Evolutionary conservation across 352 stramenopile species (phyloP).

Genomic region (Pythium brachiatum): DNA sequence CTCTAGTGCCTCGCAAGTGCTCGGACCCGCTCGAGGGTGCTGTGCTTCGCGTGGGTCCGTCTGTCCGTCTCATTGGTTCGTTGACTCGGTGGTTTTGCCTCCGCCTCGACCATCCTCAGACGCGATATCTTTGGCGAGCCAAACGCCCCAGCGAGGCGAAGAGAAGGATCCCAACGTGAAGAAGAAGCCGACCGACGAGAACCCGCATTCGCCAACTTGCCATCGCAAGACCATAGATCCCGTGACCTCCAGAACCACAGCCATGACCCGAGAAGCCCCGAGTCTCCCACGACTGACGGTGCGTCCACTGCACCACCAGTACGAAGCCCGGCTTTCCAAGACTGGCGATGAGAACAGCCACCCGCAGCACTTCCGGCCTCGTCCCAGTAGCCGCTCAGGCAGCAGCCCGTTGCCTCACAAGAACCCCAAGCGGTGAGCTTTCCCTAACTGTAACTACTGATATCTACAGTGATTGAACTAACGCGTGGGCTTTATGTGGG

Average conservation of each 20-base stretch:
- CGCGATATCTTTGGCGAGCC: constrained; percentile 25
- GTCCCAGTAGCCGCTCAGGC: constrained; percentile 20
- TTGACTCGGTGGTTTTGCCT: constrained; percentile 18
- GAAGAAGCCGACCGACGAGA: neutral
- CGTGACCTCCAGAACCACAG: neutral
- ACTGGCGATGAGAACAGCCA: constrained; percentile 19
- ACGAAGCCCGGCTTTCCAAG: constrained; percentile 32
- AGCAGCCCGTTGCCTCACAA: constrained; percentile 40
- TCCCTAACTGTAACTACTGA: neutral
- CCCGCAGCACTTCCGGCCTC: constrained; percentile 13
- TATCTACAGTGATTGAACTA: neutral
- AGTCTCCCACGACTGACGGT: constrained; percentile 16
- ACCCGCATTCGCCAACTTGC: constrained; percentile 16
- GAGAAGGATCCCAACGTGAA: neutral
- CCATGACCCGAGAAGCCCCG: constrained; percentile 23
- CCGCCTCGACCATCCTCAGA: neutral
- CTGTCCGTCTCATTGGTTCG: neutral
- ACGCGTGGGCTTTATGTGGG: neutral
- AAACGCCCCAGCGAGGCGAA: constrained; percentile 2
- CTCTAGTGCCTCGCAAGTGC: neutral
- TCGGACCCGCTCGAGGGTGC: neutral
- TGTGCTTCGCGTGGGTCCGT: neutral
- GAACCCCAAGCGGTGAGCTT: constrained; percentile 57
- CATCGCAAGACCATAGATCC: neutral
- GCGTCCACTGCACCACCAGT: constrained; percentile 50